These are phyloP conservation scores for Cutaneotrichosporon curvatum DNA, from an alignment of 1,284 basidiomycete genomes.

Conservation along the genomic window DNA sequence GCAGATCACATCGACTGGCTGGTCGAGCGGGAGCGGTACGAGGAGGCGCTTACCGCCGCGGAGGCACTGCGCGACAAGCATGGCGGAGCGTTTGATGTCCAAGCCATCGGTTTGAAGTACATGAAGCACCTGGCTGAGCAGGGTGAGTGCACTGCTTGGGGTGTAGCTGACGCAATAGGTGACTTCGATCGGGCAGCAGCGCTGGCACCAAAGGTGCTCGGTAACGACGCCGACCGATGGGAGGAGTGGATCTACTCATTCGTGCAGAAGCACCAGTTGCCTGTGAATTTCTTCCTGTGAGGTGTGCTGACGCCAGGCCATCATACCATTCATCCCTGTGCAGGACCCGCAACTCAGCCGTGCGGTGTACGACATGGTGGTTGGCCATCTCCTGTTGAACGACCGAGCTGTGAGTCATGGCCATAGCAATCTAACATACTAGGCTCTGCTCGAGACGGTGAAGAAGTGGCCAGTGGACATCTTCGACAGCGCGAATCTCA, in stretches of 20 bases:
- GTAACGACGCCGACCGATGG: conserved; percentile 72
- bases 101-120: conserved; percentile 73
- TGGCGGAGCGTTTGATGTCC: conserved; percentile 53
- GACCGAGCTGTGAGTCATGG: conserved; percentile 63
- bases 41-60: conserved; percentile 80
- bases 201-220: conserved; percentile 81
- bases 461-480: conserved; percentile 84
- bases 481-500: conserved; percentile 80
- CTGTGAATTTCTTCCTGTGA: conserved; percentile 49
- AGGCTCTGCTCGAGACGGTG: conserved; percentile 72
- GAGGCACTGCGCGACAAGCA: conserved; percentile 55
- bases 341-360: conserved; percentile 70
- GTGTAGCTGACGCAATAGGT: conserved; percentile 48
- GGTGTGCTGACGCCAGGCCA: conserved; percentile 51
- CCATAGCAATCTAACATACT: no score
- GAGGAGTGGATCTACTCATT: conserved; percentile 93
- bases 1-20: conserved; percentile 91
- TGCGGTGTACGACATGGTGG: conserved; percentile 90
- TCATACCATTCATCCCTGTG: conserved; percentile 85
- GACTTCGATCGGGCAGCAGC: conserved; percentile 76
- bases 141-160: conserved; percentile 49
- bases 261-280: conserved; percentile 71
- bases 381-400: conserved; percentile 75
- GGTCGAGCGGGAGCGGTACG: conserved; percentile 74
- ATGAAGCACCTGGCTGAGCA: conserved; percentile 69